These are phyloP conservation scores for Ceratopteris richardii DNA, from an alignment of 75 land plant genomes.

Conservation along the genomic window DNA sequence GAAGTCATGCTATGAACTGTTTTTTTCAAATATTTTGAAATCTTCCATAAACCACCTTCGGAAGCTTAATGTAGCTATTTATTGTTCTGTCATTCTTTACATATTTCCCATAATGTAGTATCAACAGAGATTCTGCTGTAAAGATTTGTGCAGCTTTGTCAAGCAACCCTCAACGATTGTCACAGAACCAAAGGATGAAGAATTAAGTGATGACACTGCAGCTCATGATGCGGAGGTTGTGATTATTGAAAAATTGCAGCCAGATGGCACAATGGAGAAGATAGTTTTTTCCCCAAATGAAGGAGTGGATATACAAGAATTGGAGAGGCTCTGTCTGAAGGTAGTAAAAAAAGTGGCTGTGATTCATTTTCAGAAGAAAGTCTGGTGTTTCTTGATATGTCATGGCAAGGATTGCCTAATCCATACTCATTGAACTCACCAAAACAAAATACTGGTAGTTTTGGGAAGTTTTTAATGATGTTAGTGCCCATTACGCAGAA, in stretches of 20 bases:
- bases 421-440: background rate
- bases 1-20: too few relatives aligned
- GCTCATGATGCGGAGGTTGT: slow-evolving; percentile 55
- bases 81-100: background rate
- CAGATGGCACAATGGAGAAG: slow-evolving; percentile 69
- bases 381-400: background rate
- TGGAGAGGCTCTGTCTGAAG: slow-evolving; percentile 83
- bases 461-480: background rate
- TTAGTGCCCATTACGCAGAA: background rate
- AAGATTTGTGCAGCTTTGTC: slow-evolving; percentile 34
- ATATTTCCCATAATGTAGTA: background rate
- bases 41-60: too few relatives aligned
- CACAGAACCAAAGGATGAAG: slow-evolving; percentile 42
- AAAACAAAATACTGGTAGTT: background rate
- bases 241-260: slow-evolving; percentile 53
- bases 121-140: background rate
- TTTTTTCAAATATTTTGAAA: too few relatives aligned
- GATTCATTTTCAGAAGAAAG: background rate
- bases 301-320: slow-evolving; percentile 78
- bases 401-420: background rate
- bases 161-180: slow-evolving; percentile 48
- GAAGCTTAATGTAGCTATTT: too few relatives aligned
- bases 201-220: slow-evolving; percentile 40
- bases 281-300: slow-evolving; percentile 75
- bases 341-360: slow-evolving; percentile 15